phyloP scores from a whole-genome alignment of 352 stramenopile species.

The Elongisporangium senticosum region DNA sequence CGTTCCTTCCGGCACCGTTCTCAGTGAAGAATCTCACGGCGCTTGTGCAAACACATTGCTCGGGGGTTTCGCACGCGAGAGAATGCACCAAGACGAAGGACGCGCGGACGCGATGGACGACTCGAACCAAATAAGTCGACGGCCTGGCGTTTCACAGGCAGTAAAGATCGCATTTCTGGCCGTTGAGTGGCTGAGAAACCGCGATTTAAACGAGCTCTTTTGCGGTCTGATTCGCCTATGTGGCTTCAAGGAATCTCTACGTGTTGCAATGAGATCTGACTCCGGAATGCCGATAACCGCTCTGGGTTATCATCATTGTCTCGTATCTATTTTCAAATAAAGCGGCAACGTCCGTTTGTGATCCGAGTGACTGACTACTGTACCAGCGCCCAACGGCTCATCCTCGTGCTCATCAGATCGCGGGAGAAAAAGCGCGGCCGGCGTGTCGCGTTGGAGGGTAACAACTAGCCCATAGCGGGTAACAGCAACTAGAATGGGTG shows the following conservation, averaged over 20 bases:
- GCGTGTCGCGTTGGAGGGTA: background rate
- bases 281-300: background rate
- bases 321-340: background rate
- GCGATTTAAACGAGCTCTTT: background rate
- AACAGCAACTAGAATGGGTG: background rate
- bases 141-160: background rate
- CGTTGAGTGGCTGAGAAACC: background rate
- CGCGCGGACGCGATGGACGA: too few relatives aligned
- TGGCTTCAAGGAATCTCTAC: background rate
- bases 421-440: background rate
- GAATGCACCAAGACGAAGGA: background rate
- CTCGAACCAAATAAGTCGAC: background rate
- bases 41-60: background rate
- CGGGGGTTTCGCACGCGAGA: background rate
- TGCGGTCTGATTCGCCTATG: background rate
- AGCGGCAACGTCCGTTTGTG: background rate
- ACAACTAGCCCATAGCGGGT: background rate
- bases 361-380: background rate
- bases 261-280: background rate
- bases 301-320: background rate
- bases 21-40: background rate
- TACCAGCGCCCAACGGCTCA: background rate
- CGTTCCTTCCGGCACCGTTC: background rate
- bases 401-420: background rate
- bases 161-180: background rate